Conservation (phyloP, 345 rosid genomes). For the Ricinus communis region DNA sequence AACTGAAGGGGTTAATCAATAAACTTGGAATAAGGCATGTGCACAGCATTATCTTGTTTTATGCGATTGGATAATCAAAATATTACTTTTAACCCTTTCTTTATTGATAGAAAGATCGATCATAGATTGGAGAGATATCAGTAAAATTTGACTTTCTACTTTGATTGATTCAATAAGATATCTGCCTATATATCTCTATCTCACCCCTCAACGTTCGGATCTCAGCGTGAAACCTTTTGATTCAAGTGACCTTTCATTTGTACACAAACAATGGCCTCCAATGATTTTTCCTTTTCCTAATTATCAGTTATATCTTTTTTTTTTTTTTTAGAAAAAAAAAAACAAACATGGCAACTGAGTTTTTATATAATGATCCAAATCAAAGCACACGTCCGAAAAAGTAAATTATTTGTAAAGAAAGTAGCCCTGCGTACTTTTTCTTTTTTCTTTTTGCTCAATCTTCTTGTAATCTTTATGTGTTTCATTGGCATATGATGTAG, state of each 20-base stretch:
- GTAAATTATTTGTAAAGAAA: no score
- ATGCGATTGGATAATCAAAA: constrained; percentile 18
- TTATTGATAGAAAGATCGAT: constrained; percentile 11
- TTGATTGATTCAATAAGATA: constrained; percentile 29
- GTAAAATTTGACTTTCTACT: constrained; percentile 25
- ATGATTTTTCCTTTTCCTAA: no score
- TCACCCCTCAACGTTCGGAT: constrained; percentile 11
- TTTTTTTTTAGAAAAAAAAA: no score
- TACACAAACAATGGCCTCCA: no score
- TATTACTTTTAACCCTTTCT: neutral
- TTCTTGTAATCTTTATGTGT: no score
- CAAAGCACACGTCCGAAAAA: no score
- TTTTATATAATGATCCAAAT: no score
- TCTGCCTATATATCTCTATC: constrained; percentile 7
- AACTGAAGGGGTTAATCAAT: neutral
- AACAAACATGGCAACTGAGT: no score
- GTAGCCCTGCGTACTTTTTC: no score
- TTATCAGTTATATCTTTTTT: no score
- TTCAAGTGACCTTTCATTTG: constrained; percentile 13
- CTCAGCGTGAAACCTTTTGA: constrained; percentile 1
- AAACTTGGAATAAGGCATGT: constrained; percentile 26
- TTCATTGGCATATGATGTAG: no score
- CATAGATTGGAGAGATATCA: constrained; percentile 22
- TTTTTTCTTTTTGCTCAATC: no score
- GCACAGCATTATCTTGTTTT: constrained; percentile 38